Evolutionary conservation across 768 basidiomycete genomes (phyloP).

Genomic region (Amanita jacksonii): DNA sequence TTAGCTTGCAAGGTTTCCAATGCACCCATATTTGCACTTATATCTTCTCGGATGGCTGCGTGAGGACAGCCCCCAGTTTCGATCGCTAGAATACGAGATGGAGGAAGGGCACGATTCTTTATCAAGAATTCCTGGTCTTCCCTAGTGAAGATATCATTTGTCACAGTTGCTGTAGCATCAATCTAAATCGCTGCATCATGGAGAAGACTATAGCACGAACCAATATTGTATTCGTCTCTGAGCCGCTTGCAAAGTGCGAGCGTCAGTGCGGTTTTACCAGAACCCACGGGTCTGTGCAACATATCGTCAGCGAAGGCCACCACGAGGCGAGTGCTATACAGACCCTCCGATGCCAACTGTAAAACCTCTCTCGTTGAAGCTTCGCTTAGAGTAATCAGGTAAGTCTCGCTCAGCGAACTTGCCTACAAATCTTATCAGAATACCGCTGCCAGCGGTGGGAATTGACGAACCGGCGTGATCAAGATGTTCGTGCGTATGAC

Average conservation of each 20-base stretch:
- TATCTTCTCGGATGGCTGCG: slow-evolving; percentile 96
- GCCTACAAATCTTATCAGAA: slow-evolving; percentile 35
- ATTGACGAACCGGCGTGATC: slow-evolving; percentile 67
- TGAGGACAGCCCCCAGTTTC: slow-evolving; percentile 99
- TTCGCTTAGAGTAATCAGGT: slow-evolving; percentile 75
- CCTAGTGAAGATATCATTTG: slow-evolving; percentile 99
- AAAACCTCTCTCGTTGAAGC: slow-evolving; percentile 91
- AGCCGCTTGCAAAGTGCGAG: slow-evolving; percentile 81
- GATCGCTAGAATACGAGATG: slow-evolving; percentile 85
- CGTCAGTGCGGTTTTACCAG: slow-evolving; percentile 92
- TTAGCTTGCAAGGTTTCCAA: slow-evolving; percentile 90
- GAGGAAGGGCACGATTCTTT: slow-evolving; percentile 78
- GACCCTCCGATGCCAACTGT: slow-evolving; percentile 98
- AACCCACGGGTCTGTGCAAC: slow-evolving; percentile 84
- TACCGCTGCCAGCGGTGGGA: background rate
- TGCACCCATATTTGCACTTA: slow-evolving; percentile 94
- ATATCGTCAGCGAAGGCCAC: background rate
- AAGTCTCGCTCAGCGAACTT: slow-evolving; percentile 89
- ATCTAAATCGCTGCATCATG: background rate
- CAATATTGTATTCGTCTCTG: slow-evolving; percentile 83
- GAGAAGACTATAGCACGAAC: slow-evolving; percentile 30
- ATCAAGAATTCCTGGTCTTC: slow-evolving; percentile 99
- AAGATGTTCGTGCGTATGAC: slow-evolving; percentile 90
- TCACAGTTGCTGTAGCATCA: slow-evolving; percentile 65
- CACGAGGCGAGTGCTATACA: slow-evolving; percentile 14